phyloP scores from a whole-genome alignment of 768 basidiomycete species.

The Naganishia vaughanmartiniae region DNA sequence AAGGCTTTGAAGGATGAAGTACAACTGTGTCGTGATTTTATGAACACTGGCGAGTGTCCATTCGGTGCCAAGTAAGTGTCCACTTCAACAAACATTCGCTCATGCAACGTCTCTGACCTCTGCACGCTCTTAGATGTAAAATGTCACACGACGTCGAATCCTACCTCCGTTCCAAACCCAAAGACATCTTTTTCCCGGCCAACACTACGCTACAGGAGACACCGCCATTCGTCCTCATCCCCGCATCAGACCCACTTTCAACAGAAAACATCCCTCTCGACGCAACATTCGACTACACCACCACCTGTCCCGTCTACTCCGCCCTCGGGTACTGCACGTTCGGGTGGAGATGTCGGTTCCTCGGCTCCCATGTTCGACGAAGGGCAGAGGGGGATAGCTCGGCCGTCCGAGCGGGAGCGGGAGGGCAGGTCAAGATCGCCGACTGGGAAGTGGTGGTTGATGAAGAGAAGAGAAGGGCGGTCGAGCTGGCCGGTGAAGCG shows the following conservation, averaged over 20 bases:
- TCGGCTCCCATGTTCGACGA: slow-evolving; percentile 67
- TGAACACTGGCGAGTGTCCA: slow-evolving; percentile 68
- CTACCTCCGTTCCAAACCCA: slow-evolving; percentile 73
- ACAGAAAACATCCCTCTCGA: neutral
- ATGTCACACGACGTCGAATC: slow-evolving; percentile 71
- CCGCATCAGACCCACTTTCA: slow-evolving; percentile 13
- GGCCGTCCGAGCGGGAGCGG: too few relatives aligned
- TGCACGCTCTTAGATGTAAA: slow-evolving; percentile 63
- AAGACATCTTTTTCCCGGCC: slow-evolving; percentile 65
- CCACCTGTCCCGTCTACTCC: slow-evolving; percentile 66
- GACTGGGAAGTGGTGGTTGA: slow-evolving; percentile 38
- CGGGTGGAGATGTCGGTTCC: slow-evolving; percentile 88
- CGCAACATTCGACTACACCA: slow-evolving; percentile 57
- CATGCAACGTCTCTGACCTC: neutral
- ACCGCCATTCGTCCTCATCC: slow-evolving; percentile 58
- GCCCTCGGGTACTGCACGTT: slow-evolving; percentile 72
- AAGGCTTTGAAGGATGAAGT: slow-evolving; percentile 73
- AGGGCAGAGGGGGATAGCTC: slow-evolving; percentile 59
- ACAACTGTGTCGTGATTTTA: slow-evolving; percentile 77
- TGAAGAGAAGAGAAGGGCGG: slow-evolving; percentile 62
- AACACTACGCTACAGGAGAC: slow-evolving; percentile 52
- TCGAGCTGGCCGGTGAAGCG: slow-evolving; percentile 29
- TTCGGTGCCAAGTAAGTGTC: slow-evolving; percentile 59
- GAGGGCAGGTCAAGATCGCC: slow-evolving; percentile 22
- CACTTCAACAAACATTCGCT: slow-evolving; percentile 44